A percentile compares a stretch with the other conserved stretches of the same genome.
These are phyloP conservation scores for Pseudopediastrum boryanum DNA, from an alignment of 139 green algal species.

Conservation along the genomic window DNA sequence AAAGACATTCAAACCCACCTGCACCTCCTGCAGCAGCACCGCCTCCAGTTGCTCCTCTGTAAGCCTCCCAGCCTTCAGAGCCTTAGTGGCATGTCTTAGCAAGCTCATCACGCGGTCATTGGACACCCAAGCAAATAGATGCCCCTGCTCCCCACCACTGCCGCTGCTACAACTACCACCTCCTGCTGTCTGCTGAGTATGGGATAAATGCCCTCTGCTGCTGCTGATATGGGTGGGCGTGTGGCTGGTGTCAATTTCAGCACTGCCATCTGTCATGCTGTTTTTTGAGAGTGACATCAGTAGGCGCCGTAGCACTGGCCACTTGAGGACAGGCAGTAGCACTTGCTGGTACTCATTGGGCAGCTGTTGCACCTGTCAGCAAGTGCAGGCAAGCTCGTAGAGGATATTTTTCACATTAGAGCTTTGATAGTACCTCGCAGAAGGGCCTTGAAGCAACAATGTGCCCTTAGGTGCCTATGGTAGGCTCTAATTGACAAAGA, in stretches of 20 bases:
- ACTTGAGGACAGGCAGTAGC: constrained; percentile 17
- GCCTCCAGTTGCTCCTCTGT: constrained; percentile 64
- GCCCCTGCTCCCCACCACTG: too few species aligned
- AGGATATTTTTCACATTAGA: too few species aligned
- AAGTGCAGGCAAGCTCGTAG: too few species aligned
- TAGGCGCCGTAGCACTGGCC: constrained; percentile 53
- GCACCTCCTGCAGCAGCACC: constrained; percentile 40
- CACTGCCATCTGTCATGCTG: too few species aligned
- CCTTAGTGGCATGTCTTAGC: constrained; percentile 58
- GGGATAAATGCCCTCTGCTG: too few species aligned
- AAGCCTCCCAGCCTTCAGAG: constrained; percentile 64
- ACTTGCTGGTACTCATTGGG: constrained; percentile 38
- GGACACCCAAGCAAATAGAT: constrained; percentile 13
- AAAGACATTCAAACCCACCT: background rate
- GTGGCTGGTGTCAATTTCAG: too few species aligned
- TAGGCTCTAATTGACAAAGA: too few species aligned
- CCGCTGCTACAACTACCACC: background rate
- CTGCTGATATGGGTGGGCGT: too few species aligned
- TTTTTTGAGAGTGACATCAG: constrained; percentile 38
- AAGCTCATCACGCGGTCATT: constrained; percentile 63
- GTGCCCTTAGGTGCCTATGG: too few species aligned
- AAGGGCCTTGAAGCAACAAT: too few species aligned
- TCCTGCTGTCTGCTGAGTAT: too few species aligned
- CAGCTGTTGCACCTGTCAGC: constrained; percentile 59
- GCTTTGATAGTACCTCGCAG: too few species aligned